Base-by-base conservation (phyloP, 2,329 filamentous ascomycete species). In the Penicillium sp. region DNA sequence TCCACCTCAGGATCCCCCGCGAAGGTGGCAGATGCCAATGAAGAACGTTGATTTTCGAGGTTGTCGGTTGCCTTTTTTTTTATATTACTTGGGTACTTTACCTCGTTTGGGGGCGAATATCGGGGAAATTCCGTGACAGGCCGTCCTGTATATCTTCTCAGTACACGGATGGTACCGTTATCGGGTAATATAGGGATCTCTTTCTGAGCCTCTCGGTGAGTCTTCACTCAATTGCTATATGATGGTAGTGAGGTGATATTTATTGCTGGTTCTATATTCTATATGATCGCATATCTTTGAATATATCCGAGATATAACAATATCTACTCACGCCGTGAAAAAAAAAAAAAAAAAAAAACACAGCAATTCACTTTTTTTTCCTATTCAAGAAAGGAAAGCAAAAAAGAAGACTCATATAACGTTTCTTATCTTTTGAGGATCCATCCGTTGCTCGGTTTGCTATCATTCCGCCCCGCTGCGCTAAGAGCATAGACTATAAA, bases 121-220 rank as follows among this genome's bases (percentile, higher is more conserved):
- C 49, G 36, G 51, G 50, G 53, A 59, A 55, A 55, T 49, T 23
- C 29, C 21, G 55, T 58, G 52, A 57, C 35, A 29, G n/a, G 36
- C 38, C 27, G 31, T 57, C 56, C 36, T 25, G 55, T 53, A 17
- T 43, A 21, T 57, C 10, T 29, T 6, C 31, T 4, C 19, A 31
- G n/a, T 58, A 58, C 55, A 27, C 6, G 27, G 29, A 8, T 5
- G 29, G 41, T 64, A 66, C 63, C 38, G 19, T 10, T 12, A 6
- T 65, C 63, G 63, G 63, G 63, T 66, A 66, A 66, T 56, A 29
- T 65, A 65, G 63, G 63, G 41, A 63, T 57, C 52, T 39, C 6
- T 36, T 48, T 44, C 23, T 43, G 35, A 57, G 49, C 38, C 36
- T 38, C 49, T 57, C 63, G 63, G 63, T 65, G 63, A 66, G 53